phyloP scores from a whole-genome alignment of 371 early-diverging fungal genomes.

The Rhizomucor pusillus region DNA sequence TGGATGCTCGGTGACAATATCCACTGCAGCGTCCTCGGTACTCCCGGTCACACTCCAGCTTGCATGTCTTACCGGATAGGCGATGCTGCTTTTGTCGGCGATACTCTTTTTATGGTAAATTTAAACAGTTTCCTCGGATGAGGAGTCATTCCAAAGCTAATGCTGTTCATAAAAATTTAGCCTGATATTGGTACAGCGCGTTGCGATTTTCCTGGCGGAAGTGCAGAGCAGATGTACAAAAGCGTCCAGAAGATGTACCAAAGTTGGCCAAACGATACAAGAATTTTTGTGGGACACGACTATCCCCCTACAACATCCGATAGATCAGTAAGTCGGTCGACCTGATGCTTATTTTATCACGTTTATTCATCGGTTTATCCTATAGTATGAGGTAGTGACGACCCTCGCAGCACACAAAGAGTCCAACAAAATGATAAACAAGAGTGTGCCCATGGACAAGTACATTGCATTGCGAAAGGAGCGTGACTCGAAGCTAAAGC shows the following conservation, averaged over 20 bases:
- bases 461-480: constrained; percentile 28
- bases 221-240: constrained; percentile 35
- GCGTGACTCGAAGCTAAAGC: constrained; percentile 29
- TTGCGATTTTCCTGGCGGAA: constrained; percentile 52
- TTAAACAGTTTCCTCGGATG: not conserved
- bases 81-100: constrained; percentile 48
- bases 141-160: not conserved
- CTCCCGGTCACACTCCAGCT: constrained; percentile 50
- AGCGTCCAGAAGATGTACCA: constrained; percentile 44
- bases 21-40: constrained; percentile 29
- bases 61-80: constrained; percentile 46
- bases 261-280: constrained; percentile 41
- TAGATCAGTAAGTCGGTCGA: constrained; percentile 23
- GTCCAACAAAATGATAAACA: constrained; percentile 37
- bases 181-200: constrained; percentile 51
- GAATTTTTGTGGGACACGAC: constrained; percentile 48
- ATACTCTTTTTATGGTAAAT: constrained; percentile 48
- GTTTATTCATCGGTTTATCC: not conserved
- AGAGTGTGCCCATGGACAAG: constrained; percentile 20
- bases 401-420: constrained; percentile 27
- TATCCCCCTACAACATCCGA: constrained; percentile 27
- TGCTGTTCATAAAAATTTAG: constrained; percentile 12
- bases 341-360: too few species aligned
- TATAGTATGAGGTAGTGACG: constrained; percentile 33
- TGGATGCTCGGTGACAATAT: constrained; percentile 46